Base-by-base conservation (phyloP, 2,329 filamentous ascomycete species). In the Bimuria novae-zelandiae region DNA sequence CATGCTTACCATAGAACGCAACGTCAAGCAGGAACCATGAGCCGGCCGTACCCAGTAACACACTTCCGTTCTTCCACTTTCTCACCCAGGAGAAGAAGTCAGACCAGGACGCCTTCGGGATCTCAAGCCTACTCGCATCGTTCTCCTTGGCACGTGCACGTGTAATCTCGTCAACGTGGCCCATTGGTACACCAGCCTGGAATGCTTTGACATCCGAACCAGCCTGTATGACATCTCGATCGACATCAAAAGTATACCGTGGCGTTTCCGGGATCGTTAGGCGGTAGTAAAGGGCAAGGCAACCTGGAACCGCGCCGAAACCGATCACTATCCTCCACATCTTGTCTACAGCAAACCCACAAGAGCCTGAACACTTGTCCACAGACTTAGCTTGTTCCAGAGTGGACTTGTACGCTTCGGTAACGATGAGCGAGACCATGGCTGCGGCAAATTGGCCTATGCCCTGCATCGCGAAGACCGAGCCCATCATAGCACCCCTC, bases 211-310 rank as follows among this genome's bases (percentile, higher is more conserved):
- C 82, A 60, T 92, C 89, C 45, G 84, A 83, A 46, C 84, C 80
- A 39, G 84, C 89, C 76, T 90, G 87, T 64, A 89, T 83, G 1
- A 90, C 80, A 65, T 94, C 89, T 37, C 84, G 85, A 45, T 85
- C 82, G 23, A 94, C 84, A 68, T 94, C 90, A 63, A 94, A 93
- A 22, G 90, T 94, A 77, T 93, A 94, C 22, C 90, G 88, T 48
- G 90, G 90, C 27, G 90, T 93, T 76, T 95, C 90, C 21, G 90
- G 90, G 60, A 94, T 93, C 46, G 90, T 94, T 4, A 94, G 83
- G 57, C 90, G 88, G 76, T 90, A 94, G 79, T 94, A 93, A 16
- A 94, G 83, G 21, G 90, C 90, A 57, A 92, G 85, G 70, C 86
- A 89, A 37, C 87, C 90, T 1, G 90, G 90, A 7, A 94, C 84